Evolutionary conservation across 2,329 filamentous ascomycete species (phyloP), one percentile per base, ranked within the genome.

Genomic region (Penicillium sp.): DNA sequence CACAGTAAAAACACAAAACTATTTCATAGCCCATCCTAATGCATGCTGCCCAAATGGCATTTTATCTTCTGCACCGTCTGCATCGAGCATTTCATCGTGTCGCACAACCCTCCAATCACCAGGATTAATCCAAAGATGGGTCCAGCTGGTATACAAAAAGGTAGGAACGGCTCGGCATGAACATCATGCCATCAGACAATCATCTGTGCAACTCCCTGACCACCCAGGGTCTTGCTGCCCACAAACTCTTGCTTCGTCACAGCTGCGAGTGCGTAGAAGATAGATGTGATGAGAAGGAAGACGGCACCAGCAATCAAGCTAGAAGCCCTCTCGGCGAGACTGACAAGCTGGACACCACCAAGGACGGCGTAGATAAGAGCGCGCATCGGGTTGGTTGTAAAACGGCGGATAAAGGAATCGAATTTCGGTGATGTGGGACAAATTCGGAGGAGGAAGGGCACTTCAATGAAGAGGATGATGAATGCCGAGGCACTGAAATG

Each of bases 351-450:
- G 40, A 95, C 70, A 44, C 84, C 65, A 61, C 82, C 86, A 86
- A 97, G 91, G 67, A 81, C 73, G 51, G 74, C 72, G 72, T 98
- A 98, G 66, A 95, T 85, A 51, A 76, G 85, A 19, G 91, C 91
- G 72, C 93, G 89, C 84, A 93, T 94, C 76, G 90, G 97, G 77
- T 96, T 97, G 52, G 90, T 95, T 56, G 88, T 88, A 76, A 98
- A 87, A 64, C 81, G 84, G 71, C 91, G 89, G 70, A 98, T 91
- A 68, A 89, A 84, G 58, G 74, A 76, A 70, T 98, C 93, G 74
- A 98, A 98, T 57, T 80, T 83, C 57, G 84, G 72, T 13, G 91
- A 97, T 6, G 93, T 98, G 51, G 93, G 93, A 76, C 93, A 98
- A 75, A 98, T 96, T 72, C 93, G 87, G 54, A 98, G 84, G 51